These are phyloP conservation scores for Sugiyamaella lignohabitans DNA, from an alignment of 805 yeast species.

Conservation along the genomic window DNA sequence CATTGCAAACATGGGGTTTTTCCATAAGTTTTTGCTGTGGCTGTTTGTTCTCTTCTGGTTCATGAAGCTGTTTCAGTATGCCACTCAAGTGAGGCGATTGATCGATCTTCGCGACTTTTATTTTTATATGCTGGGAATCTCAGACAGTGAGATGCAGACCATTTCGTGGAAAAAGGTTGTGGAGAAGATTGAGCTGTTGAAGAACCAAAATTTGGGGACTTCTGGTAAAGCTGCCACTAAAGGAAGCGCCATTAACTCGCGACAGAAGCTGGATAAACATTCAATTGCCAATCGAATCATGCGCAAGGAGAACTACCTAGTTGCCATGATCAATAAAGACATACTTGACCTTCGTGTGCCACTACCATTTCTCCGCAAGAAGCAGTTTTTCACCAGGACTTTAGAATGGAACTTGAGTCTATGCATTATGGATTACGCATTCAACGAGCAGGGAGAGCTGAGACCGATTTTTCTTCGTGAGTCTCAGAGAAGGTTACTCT, in stretches of 20 bases:
- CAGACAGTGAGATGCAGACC: conserved; percentile 82
- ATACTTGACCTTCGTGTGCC: conserved; percentile 62
- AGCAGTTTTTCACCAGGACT: conserved; percentile 60
- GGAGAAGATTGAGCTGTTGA: conserved; percentile 60
- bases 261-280: conserved; percentile 79
- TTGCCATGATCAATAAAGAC: conserved; percentile 78
- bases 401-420: conserved; percentile 91
- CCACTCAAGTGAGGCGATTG: conserved; percentile 58
- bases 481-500: conserved; percentile 55
- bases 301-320: conserved; percentile 91
- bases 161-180: conserved; percentile 89
- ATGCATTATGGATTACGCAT: conserved; percentile 80
- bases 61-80: conserved; percentile 36
- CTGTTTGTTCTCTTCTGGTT: conserved; percentile 45
- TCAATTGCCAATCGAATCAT: conserved; percentile 91
- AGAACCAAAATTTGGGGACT: conserved; percentile 73
- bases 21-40: conserved; percentile 57
- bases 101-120: conserved; percentile 74
- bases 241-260: conserved; percentile 38
- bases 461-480: conserved; percentile 66
- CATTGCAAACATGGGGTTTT: conserved; percentile 38
- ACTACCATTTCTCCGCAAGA: conserved; percentile 34
- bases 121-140: conserved; percentile 58
- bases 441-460: conserved; percentile 77
- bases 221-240: conserved; percentile 37